Evolutionary conservation across 495 filamentous ascomycete genomes (phyloP).

Genomic region (Xylaria cubensis): DNA sequence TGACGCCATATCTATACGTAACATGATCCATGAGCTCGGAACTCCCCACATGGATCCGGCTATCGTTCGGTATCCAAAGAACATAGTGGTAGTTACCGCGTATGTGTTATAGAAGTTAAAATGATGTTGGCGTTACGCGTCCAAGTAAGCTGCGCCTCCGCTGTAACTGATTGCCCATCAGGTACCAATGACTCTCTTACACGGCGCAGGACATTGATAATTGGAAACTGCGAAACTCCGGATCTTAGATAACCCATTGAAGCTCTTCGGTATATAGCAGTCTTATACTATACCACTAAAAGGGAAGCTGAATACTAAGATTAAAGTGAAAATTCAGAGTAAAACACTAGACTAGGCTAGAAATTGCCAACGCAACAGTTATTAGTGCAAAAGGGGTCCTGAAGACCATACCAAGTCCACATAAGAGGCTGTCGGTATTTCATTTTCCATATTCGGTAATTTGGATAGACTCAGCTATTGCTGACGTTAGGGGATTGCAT

Average conservation of each 20-base stretch:
- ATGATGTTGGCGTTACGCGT: slow-evolving; percentile 15
- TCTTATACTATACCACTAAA: not conserved
- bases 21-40: slow-evolving; percentile 11
- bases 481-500: slow-evolving; percentile 7
- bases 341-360: not conserved
- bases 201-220: not conserved
- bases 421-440: not conserved
- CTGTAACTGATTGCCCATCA: not conserved
- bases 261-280: not conserved
- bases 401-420: not conserved
- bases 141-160: slow-evolving; percentile 16
- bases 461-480: not conserved
- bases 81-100: not conserved
- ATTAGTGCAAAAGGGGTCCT: not conserved
- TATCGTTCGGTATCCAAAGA: slow-evolving; percentile 2
- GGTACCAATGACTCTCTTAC: slow-evolving; percentile 11
- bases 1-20: slow-evolving; percentile 3
- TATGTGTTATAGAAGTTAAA: not conserved
- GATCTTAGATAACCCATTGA: not conserved
- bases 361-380: not conserved
- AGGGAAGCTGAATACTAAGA: not conserved
- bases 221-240: not conserved
- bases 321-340: not conserved
- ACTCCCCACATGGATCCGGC: slow-evolving; percentile 6
- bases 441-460: slow-evolving; percentile 17